These are phyloP conservation scores for Phialocephala subalpina DNA, from an alignment of 2,329 filamentous ascomycete species.

Conservation along the genomic window DNA sequence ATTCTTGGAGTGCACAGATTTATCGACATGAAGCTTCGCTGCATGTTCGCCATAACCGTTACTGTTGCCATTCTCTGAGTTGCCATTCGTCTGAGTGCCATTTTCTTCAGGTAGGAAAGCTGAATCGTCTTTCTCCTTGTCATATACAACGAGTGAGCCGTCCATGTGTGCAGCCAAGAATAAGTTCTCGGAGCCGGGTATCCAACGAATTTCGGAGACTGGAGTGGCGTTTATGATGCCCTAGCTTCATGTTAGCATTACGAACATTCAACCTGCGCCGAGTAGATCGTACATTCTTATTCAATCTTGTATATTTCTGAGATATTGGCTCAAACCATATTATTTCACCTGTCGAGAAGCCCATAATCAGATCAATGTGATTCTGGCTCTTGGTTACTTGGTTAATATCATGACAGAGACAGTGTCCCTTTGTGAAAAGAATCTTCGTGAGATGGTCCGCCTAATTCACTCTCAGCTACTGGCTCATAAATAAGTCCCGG, in stretches of 20 bases:
- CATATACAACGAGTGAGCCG: slow-evolving; percentile 89
- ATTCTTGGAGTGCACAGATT: slow-evolving; percentile 92
- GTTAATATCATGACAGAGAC: slow-evolving; percentile 94
- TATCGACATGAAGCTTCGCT: slow-evolving; percentile 74
- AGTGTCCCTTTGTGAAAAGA: slow-evolving; percentile 95
- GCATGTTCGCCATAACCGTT: slow-evolving; percentile 39
- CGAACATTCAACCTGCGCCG: background rate
- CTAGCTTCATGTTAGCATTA: slow-evolving; percentile 49
- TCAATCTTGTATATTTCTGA: slow-evolving; percentile 92
- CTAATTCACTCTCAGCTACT: slow-evolving; percentile 51
- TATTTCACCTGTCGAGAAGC: slow-evolving; percentile 95
- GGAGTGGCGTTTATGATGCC: slow-evolving; percentile 88
- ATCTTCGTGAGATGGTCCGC: slow-evolving; percentile 95
- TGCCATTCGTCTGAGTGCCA: slow-evolving; percentile 40
- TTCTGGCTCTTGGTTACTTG: slow-evolving; percentile 77
- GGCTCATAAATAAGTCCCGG: background rate
- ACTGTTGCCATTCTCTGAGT: slow-evolving; percentile 42
- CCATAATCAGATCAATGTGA: slow-evolving; percentile 92
- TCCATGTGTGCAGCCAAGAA: slow-evolving; percentile 95
- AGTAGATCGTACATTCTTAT: slow-evolving; percentile 79
- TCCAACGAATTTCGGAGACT: slow-evolving; percentile 89
- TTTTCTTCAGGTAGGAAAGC: slow-evolving; percentile 77
- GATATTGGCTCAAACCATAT: slow-evolving; percentile 99
- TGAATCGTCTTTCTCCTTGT: slow-evolving; percentile 95
- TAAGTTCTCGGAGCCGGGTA: slow-evolving; percentile 91